phyloP scores from a whole-genome alignment of 805 yeast species.

The Candida oleophila region DNA sequence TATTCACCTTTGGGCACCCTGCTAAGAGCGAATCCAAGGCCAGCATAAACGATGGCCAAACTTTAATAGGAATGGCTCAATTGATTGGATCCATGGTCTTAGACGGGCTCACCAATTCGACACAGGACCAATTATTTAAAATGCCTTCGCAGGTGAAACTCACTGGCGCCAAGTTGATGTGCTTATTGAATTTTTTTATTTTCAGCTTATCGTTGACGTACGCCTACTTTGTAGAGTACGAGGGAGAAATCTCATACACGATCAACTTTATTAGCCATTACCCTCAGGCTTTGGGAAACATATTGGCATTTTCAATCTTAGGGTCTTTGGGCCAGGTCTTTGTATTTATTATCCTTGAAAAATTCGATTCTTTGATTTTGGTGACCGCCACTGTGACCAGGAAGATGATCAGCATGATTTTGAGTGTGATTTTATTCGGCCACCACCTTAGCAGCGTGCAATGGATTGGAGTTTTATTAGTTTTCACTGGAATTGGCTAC shows the following conservation, averaged over 20 bases:
- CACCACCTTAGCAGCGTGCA: slow-evolving; percentile 64
- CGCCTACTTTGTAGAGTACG: slow-evolving; percentile 39
- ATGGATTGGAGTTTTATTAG: slow-evolving; percentile 77
- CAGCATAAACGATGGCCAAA: slow-evolving; percentile 40
- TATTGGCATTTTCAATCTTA: slow-evolving; percentile 65
- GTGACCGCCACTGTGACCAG: slow-evolving; percentile 95
- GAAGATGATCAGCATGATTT: slow-evolving; percentile 91
- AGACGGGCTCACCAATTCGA: slow-evolving; percentile 91
- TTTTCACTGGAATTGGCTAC: slow-evolving; percentile 80
- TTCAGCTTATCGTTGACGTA: slow-evolving; percentile 49
- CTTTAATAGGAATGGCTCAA: slow-evolving; percentile 57
- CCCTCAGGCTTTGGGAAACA: slow-evolving; percentile 57
- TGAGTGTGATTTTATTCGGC: slow-evolving; percentile 86
- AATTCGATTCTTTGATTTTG: slow-evolving; percentile 79
- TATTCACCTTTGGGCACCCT: slow-evolving; percentile 63
- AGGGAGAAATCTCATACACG: slow-evolving; percentile 49
- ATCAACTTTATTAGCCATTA: slow-evolving; percentile 47
- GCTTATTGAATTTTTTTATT: slow-evolving; percentile 53
- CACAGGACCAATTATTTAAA: slow-evolving; percentile 83
- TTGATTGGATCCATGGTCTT: slow-evolving; percentile 64
- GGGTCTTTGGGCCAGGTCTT: slow-evolving; percentile 96
- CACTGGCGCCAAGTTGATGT: slow-evolving; percentile 88
- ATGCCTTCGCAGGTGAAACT: slow-evolving; percentile 35
- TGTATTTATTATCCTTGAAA: slow-evolving; percentile 78
- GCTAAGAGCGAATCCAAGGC: slow-evolving; percentile 24